Conservation (phyloP, 345 rosid species). For the Syzygium aqueum region DNA sequence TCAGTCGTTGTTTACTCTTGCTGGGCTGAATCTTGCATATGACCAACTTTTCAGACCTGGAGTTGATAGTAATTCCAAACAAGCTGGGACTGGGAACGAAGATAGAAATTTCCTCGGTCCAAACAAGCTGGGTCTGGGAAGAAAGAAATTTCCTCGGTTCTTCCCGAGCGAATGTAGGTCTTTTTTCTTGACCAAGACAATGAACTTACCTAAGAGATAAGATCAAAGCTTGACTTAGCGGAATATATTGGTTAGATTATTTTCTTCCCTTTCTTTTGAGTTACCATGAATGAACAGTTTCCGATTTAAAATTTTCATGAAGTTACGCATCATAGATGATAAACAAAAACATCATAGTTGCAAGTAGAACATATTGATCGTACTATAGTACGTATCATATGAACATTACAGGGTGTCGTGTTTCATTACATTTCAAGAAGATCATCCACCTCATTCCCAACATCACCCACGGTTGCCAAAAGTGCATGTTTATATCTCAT, state of each 20-base stretch:
- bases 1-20: no score
- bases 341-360: no score
- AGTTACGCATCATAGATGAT: fast-evolving
- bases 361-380: not conserved
- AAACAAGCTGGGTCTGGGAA: not conserved
- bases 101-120: not conserved
- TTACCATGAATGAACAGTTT: fast-evolving
- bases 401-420: not conserved
- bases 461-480: not conserved
- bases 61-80: not conserved
- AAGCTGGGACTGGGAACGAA: not conserved
- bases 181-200: no score
- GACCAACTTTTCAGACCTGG: not conserved
- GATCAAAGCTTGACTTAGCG: not conserved
- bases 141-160: not conserved
- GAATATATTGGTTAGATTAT: not conserved
- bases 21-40: no score
- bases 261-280: not conserved
- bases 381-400: not conserved
- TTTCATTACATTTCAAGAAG: not conserved
- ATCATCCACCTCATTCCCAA: not conserved
- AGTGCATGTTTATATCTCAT: not conserved
- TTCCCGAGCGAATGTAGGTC: not conserved
- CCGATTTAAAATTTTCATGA: not conserved
- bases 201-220: not conserved